These are phyloP conservation scores for Tricholoma saponaceum DNA, from an alignment of 768 basidiomycete species.

Conservation along the genomic window DNA sequence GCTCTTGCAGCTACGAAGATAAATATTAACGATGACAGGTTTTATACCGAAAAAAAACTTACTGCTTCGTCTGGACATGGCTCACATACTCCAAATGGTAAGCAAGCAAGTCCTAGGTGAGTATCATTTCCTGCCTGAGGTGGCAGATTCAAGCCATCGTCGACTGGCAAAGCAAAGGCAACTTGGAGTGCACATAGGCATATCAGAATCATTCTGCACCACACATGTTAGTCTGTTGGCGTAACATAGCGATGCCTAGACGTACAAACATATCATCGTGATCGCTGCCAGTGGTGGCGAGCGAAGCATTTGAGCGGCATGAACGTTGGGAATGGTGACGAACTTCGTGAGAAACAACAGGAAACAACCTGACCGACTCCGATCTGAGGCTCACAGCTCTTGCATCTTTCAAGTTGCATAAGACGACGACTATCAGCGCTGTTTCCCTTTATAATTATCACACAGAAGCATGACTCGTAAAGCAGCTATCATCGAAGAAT, in stretches of 20 bases:
- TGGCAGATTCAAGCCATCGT: slow-evolving; percentile 7
- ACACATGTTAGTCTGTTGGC: not conserved
- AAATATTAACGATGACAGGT: slow-evolving; percentile 3
- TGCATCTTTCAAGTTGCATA: no score
- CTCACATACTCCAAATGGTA: slow-evolving; percentile 55
- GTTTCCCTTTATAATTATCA: slow-evolving; percentile 3
- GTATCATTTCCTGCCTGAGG: slow-evolving; percentile 22
- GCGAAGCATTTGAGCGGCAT: slow-evolving; percentile 32
- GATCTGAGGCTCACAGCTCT: no score
- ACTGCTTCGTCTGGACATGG: slow-evolving; percentile 64
- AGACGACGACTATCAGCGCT: slow-evolving; percentile 8
- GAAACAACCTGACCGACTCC: slow-evolving; percentile 7
- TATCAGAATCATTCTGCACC: slow-evolving; percentile 11
- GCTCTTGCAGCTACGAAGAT: slow-evolving; percentile 64
- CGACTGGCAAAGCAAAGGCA: slow-evolving; percentile 9
- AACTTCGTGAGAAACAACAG: slow-evolving; percentile 25
- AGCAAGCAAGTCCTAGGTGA: slow-evolving; percentile 35
- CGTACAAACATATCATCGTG: slow-evolving; percentile 29
- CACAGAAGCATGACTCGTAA: slow-evolving; percentile 58
- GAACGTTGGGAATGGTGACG: slow-evolving; percentile 21
- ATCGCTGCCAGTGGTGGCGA: slow-evolving; percentile 27
- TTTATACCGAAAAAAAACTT: slow-evolving; percentile 19
- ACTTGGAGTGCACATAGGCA: slow-evolving; percentile 13
- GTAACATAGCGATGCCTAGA: not conserved
- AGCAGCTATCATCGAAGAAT: slow-evolving; percentile 69